Percentiles rank a stretch among this genome's conserved stretches.
phyloP scores from a whole-genome alignment of 2,329 filamentous ascomycete species.

The Sporothrix brunneoviolacea region DNA sequence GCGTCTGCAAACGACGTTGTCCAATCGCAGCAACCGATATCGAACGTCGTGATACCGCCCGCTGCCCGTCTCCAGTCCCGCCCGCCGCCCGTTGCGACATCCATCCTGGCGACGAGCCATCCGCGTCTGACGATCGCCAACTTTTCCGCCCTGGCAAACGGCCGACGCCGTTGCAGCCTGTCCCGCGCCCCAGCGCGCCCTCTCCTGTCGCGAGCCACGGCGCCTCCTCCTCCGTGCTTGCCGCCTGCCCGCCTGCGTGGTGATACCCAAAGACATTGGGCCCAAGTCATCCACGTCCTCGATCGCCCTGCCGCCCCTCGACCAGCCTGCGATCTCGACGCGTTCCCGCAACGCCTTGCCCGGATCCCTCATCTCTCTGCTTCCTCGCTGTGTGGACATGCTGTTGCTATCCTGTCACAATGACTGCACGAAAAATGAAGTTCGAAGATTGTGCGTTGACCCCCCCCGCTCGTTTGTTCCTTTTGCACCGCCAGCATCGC shows the following conservation, averaged over 20 bases:
- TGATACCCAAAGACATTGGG: too few relatives aligned
- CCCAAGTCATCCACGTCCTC: too few relatives aligned
- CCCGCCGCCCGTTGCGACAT: not conserved
- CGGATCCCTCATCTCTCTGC: too few relatives aligned
- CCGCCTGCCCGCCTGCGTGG: not conserved
- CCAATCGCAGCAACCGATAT: constrained; percentile 10
- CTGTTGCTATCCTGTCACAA: constrained; percentile 52
- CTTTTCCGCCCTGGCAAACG: not conserved
- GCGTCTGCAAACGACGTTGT: not conserved
- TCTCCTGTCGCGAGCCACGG: too few relatives aligned
- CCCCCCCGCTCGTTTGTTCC: not conserved
- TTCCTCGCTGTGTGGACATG: too few relatives aligned
- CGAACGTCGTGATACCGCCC: constrained; percentile 7
- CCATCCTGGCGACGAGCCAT: not conserved
- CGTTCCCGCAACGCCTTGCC: too few relatives aligned
- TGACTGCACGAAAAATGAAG: constrained; percentile 73
- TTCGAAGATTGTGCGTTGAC: constrained; percentile 72
- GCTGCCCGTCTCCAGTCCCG: not conserved
- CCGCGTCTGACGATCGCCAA: not conserved
- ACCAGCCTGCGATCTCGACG: too few relatives aligned
- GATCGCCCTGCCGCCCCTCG: too few relatives aligned
- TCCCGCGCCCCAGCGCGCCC: not conserved
- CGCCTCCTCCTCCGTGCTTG: not conserved
- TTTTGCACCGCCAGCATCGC: too few relatives aligned
- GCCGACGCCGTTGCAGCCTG: not conserved